Conservation (phyloP, 805 yeast species). For the Metschnikowia lochheadii region DNA sequence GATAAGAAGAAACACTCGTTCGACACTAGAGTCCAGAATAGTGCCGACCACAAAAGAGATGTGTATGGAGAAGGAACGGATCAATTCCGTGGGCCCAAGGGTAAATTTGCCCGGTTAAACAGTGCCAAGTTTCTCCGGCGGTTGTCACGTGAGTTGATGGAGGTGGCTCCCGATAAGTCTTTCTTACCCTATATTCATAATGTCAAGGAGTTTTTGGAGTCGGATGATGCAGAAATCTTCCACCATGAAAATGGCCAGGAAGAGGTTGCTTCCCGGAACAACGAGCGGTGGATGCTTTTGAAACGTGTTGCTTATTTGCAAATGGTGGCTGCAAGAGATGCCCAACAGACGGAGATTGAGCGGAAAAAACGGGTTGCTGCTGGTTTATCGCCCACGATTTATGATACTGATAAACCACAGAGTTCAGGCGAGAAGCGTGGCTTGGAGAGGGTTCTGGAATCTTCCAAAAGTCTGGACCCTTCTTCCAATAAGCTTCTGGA, state of each 20-base stretch:
- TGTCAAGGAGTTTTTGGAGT: slow-evolving; percentile 51
- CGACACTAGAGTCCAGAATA: slow-evolving; percentile 76
- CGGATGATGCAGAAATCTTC: slow-evolving; percentile 36
- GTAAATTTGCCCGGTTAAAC: slow-evolving; percentile 47
- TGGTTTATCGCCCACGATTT: slow-evolving; percentile 23
- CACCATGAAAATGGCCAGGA: slow-evolving; percentile 38
- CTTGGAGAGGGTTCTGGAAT: too few relatives aligned
- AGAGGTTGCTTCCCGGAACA: slow-evolving; percentile 39
- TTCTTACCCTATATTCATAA: slow-evolving; percentile 57
- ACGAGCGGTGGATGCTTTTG: slow-evolving; percentile 65
- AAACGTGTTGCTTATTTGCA: slow-evolving; percentile 70
- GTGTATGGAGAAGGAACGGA: slow-evolving; percentile 77
- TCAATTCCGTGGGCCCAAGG: slow-evolving; percentile 46
- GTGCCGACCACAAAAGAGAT: slow-evolving; percentile 60
- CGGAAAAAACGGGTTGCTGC: slow-evolving; percentile 31
- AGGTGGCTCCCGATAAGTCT: slow-evolving; percentile 24
- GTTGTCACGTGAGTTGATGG: slow-evolving; percentile 50
- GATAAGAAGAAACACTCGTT: slow-evolving; percentile 77
- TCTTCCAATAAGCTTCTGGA: too few relatives aligned
- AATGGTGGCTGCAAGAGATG: slow-evolving; percentile 54
- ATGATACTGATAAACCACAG: background rate
- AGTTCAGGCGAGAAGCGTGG: too few relatives aligned
- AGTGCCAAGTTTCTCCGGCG: slow-evolving; percentile 53
- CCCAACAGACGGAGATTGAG: slow-evolving; percentile 37
- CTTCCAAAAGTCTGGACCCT: too few relatives aligned